These are phyloP conservation scores for Crithidia thermophila DNA, from an alignment of 208 protist species.

Conservation along the genomic window DNA sequence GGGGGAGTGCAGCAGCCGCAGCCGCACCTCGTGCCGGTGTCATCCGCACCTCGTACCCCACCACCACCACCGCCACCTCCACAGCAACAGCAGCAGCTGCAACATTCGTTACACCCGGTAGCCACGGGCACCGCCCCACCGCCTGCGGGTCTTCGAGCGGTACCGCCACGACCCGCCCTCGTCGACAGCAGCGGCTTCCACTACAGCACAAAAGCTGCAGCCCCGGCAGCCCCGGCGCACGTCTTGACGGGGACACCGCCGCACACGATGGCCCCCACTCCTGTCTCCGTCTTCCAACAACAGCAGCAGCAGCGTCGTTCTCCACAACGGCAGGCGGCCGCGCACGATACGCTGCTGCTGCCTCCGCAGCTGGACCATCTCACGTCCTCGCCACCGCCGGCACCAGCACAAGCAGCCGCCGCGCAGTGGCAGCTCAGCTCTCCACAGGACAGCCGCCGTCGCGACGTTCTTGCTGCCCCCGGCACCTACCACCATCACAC, in stretches of 20 bases:
- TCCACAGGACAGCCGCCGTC: background rate
- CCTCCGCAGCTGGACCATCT: slow-evolving; percentile 8
- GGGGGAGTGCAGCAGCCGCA: no score
- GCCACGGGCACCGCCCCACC: background rate
- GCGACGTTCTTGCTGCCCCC: background rate
- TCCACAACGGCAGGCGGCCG: background rate
- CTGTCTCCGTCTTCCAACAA: background rate
- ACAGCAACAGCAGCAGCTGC: background rate
- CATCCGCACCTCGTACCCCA: no score
- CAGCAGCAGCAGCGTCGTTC: slow-evolving; percentile 3
- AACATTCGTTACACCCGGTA: background rate
- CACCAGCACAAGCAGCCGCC: background rate
- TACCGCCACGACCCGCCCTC: slow-evolving; percentile 3
- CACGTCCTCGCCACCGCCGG: background rate
- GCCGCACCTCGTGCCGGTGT: no score
- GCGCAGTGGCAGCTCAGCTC: slow-evolving; percentile 29
- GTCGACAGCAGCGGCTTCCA: slow-evolving; percentile 23
- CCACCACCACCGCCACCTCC: background rate
- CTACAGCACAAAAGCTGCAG: slow-evolving; percentile 3
- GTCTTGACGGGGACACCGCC: background rate
- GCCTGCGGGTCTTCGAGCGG: background rate
- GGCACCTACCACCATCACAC: background rate
- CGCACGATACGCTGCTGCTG: background rate
- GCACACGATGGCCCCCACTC: slow-evolving; percentile 2
- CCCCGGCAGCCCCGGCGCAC: background rate